Evolutionary conservation across 2,329 filamentous ascomycete species (phyloP).

Genomic region (Harringtonia aguacate): DNA sequence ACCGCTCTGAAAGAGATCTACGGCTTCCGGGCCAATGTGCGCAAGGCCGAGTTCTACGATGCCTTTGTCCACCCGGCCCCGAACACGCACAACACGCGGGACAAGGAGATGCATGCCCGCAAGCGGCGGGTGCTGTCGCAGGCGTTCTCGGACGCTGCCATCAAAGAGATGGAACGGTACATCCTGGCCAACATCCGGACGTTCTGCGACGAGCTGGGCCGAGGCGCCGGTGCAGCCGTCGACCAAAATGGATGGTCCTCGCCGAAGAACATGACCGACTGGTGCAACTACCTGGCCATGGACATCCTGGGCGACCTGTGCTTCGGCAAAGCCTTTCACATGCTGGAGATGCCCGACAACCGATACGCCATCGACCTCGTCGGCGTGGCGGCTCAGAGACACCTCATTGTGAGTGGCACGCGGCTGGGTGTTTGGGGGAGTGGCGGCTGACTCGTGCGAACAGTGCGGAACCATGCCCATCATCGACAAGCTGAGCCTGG

Average conservation of each 20-base stretch:
- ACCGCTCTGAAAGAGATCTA: slow-evolving; percentile 57
- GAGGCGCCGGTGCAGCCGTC: slow-evolving; percentile 20
- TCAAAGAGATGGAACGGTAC: slow-evolving; percentile 58
- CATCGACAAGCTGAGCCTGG: slow-evolving; percentile 53
- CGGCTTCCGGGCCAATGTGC: slow-evolving; percentile 50
- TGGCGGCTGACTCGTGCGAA: neutral
- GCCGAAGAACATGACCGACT: slow-evolving; percentile 51
- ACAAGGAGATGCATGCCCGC: slow-evolving; percentile 57
- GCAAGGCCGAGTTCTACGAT: slow-evolving; percentile 63
- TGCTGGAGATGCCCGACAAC: slow-evolving; percentile 49
- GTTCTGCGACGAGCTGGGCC: slow-evolving; percentile 50
- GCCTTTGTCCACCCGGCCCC: slow-evolving; percentile 60
- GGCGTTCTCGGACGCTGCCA: slow-evolving; percentile 56
- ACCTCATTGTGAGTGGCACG: slow-evolving; percentile 49
- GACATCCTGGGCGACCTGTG: slow-evolving; percentile 51
- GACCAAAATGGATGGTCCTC: slow-evolving; percentile 45
- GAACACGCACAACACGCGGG: slow-evolving; percentile 63
- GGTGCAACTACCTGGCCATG: slow-evolving; percentile 53
- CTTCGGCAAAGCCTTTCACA: slow-evolving; percentile 52
- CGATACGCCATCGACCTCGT: slow-evolving; percentile 58
- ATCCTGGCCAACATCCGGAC: slow-evolving; percentile 56
- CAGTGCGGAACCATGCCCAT: slow-evolving; percentile 64
- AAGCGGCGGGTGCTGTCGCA: slow-evolving; percentile 64
- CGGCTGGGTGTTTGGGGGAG: neutral
- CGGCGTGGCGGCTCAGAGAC: slow-evolving; percentile 55